These are phyloP conservation scores for Clathrus columnatus DNA, from an alignment of 768 basidiomycete genomes.

Conservation along the genomic window DNA sequence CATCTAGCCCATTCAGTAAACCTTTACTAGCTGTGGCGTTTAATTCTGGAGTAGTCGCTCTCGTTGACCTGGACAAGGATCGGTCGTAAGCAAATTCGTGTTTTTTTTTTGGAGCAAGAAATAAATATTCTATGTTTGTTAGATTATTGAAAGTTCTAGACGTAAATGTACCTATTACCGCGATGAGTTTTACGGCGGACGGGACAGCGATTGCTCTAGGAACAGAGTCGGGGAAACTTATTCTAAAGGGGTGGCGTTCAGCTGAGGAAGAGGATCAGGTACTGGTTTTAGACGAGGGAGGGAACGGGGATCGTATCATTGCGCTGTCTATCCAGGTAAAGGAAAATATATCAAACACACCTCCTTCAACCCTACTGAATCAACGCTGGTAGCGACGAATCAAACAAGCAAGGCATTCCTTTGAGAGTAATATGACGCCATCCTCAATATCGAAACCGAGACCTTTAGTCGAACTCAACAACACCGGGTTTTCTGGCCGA, in stretches of 20 bases:
- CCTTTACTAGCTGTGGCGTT: slow-evolving; percentile 55
- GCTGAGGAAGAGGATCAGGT: slow-evolving; percentile 56
- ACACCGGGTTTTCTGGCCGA: background rate
- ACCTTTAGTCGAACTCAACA: background rate
- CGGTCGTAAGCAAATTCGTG: slow-evolving; percentile 52
- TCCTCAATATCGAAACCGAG: background rate
- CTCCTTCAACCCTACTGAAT: background rate
- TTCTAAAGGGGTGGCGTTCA: slow-evolving; percentile 54
- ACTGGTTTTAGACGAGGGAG: slow-evolving; percentile 40
- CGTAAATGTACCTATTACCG: slow-evolving; percentile 45
- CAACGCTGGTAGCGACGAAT: background rate
- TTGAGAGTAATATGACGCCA: background rate
- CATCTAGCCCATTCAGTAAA: slow-evolving; percentile 71
- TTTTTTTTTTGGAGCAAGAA: background rate
- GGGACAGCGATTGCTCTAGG: slow-evolving; percentile 61
- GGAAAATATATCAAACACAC: background rate
- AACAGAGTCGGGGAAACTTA: slow-evolving; percentile 53
- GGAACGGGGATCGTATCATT: slow-evolving; percentile 32
- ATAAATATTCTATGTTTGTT: background rate
- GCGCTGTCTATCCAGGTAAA: slow-evolving; percentile 52
- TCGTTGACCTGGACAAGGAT: slow-evolving; percentile 71
- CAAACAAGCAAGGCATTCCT: slow-evolving; percentile 26
- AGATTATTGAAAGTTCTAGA: slow-evolving; percentile 55
- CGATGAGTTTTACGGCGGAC: slow-evolving; percentile 60
- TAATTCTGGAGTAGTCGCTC: slow-evolving; percentile 41